Evolutionary conservation across 352 stramenopile genomes (phyloP).

Genomic region (Peronospora belbahrii): DNA sequence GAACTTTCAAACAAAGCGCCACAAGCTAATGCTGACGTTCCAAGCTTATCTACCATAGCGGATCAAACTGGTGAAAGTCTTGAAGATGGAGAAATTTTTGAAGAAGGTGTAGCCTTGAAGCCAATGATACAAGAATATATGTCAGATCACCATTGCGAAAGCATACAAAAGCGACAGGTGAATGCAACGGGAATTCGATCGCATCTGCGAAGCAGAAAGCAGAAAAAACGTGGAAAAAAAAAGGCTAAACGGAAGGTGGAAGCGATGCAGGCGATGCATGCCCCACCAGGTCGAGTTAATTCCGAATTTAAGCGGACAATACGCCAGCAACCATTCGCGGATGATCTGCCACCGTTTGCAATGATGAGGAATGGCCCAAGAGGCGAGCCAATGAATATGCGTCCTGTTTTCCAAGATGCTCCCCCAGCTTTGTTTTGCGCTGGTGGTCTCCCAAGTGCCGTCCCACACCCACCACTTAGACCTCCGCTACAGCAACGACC

Average conservation of each 20-base stretch:
- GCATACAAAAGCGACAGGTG: too few species aligned
- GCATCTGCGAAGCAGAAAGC: slow-evolving; percentile 36
- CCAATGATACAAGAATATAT: slow-evolving; percentile 30
- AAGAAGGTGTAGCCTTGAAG: slow-evolving; percentile 41
- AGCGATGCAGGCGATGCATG: slow-evolving; percentile 28
- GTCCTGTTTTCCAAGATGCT: slow-evolving; percentile 18
- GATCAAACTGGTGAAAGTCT: slow-evolving; percentile 25
- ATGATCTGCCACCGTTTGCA: slow-evolving; percentile 8
- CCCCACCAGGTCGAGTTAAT: slow-evolving; percentile 1
- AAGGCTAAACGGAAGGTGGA: slow-evolving; percentile 68
- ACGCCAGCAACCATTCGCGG: slow-evolving; percentile 23
- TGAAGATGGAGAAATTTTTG: slow-evolving; percentile 70
- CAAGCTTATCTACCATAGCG: background rate
- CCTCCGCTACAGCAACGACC: slow-evolving; percentile 4
- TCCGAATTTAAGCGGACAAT: slow-evolving; percentile 29
- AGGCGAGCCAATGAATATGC: slow-evolving; percentile 12
- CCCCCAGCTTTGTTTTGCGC: slow-evolving; percentile 8
- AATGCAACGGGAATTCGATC: slow-evolving; percentile 8
- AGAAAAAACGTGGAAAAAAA: slow-evolving; percentile 75
- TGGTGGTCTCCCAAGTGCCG: slow-evolving; percentile 1
- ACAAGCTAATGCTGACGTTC: background rate
- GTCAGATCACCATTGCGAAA: slow-evolving; percentile 22
- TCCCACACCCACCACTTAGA: slow-evolving; percentile 6
- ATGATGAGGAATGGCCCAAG: slow-evolving; percentile 21
- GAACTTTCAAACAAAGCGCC: slow-evolving; percentile 18